Conservation (phyloP, 768 basidiomycete species). For the Naganishia onofrii region DNA sequence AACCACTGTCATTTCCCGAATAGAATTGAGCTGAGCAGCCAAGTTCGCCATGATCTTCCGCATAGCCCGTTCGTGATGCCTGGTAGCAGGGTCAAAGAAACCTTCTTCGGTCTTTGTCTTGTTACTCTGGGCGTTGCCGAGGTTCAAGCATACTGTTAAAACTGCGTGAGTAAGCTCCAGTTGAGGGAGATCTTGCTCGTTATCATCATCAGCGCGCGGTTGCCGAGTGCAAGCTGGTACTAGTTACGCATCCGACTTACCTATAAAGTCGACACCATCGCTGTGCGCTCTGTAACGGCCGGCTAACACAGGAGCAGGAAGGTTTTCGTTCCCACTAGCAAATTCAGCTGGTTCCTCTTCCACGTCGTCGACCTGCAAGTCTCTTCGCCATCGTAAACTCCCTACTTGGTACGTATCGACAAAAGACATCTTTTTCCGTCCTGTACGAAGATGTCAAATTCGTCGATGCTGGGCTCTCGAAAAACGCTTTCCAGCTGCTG, state of each 20-base stretch:
- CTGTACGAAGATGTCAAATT: neutral
- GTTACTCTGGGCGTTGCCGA: conserved; percentile 20
- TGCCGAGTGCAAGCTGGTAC: no score
- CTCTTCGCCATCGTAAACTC: conserved; percentile 17
- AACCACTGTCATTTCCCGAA: conserved; percentile 27
- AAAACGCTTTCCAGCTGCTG: neutral
- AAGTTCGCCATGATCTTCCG: conserved; percentile 32
- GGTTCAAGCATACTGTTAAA: conserved; percentile 31
- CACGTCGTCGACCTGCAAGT: neutral
- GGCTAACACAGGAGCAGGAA: neutral
- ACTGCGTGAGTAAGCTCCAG: conserved; percentile 28
- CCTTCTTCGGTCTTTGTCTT: conserved; percentile 30
- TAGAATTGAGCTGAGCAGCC: conserved; percentile 7
- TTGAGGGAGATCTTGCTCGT: neutral
- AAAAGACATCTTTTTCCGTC: conserved; percentile 7
- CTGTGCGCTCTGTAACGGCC: neutral
- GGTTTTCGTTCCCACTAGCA: neutral
- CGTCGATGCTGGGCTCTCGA: neutral
- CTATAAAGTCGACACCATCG: neutral
- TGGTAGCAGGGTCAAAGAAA: conserved; percentile 30
- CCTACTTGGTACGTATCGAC: conserved; percentile 6
- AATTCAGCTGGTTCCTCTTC: neutral
- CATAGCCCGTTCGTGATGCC: conserved; percentile 33
- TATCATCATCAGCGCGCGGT: neutral
- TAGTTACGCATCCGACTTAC: neutral